Evolutionary conservation across 345 rosid genomes (phyloP), one percentile per base, ranked within the genome.

Genomic region (Orychophragmus violaceus): DNA sequence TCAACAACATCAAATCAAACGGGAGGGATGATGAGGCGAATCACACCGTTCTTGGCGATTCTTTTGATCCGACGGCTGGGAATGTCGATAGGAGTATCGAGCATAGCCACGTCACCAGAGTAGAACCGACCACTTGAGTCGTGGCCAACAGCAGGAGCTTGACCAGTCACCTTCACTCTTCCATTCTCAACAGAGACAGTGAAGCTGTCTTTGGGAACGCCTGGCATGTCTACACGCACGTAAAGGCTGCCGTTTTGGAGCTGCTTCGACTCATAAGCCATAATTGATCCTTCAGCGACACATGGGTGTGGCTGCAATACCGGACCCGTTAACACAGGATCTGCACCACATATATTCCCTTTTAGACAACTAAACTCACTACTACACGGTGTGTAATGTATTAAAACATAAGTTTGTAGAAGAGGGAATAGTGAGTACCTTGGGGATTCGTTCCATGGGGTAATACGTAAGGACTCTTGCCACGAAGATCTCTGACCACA

Each of bases 161-260:
- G 9, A 32, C 77, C 67, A 11, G 24, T 50, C 21, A 74, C 69
- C 28, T 0, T 45, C 0, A 74, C 69, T 21, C 60, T 16, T 29
- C 62, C 61, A 2, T 64, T 29, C 3, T 17, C 19, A 8, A 72
- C 49, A 0, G 51, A 21, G 13, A 73, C 72, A 0, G 33, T 59
- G 27, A 73, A 58, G 11, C 23, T 51, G 2, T 66, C 77, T 6
- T 65, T 59, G 16, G 66, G 48, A 2, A 73, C 77, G 0, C 72
- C 77, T 0, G 72, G 77, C 72, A 73, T 57, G 23, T 73, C 77
- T 5, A 63, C 42, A 62, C 78, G 56, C 13, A 74, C 46, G 22
- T 35, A 74, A 2, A 68, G 29, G 0, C 74, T 32, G 3, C 69
- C 70, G 46, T 72, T 64, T 3, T 12, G 16, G 2, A 75, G 74